Evolutionary conservation across 176 grass and related monocot species (phyloP), one percentile per base, ranked within the genome.

Genomic region (Tillandsia fasciculata): DNA sequence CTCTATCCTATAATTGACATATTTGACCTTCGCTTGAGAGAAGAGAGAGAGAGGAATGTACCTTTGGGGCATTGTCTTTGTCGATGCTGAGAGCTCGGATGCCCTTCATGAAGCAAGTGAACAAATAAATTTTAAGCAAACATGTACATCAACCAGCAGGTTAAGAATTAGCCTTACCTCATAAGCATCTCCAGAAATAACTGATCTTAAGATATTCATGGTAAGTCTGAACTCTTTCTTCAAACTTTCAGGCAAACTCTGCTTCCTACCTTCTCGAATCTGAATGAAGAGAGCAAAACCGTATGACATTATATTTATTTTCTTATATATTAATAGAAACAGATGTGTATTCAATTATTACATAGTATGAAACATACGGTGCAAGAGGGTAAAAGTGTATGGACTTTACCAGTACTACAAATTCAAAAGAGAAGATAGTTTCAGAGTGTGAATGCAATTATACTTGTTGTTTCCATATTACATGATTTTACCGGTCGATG

Each of bases 191-290:
- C 69, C 79, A 64, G 82, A 92, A 56, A 90, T 59, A 11, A 83
- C 79, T 66, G 89, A 90, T 58, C 89, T 81, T 3, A 97, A 78
- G 42, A 87, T 82, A 48, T 97, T 97, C 68, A 93, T 87, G 73
- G 94, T 92, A 70, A 97, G 82, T 59, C 94, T 85, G 79, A 97
- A 97, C 82, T 97, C 94, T 78, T 97, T 97, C 69, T 75, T 88
- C 72, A 97, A 75, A 52, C 89, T 93, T 72, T 97, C 94, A 65
- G 84, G 26, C 66, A 97, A 75, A 64, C 83, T 86, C 80, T 92
- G 84, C 64, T 83, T 86, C 72, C 84, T 86, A 64, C 84, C 89
- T 76, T 86, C 82, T 65, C 86, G 67, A 77, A 97, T 83, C 94
- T 97, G 68, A 73, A 79, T 15, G 10, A 23, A 5, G 10, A 42